Conservation (phyloP, 768 basidiomycete genomes). For the Coprinopsis sp. region DNA sequence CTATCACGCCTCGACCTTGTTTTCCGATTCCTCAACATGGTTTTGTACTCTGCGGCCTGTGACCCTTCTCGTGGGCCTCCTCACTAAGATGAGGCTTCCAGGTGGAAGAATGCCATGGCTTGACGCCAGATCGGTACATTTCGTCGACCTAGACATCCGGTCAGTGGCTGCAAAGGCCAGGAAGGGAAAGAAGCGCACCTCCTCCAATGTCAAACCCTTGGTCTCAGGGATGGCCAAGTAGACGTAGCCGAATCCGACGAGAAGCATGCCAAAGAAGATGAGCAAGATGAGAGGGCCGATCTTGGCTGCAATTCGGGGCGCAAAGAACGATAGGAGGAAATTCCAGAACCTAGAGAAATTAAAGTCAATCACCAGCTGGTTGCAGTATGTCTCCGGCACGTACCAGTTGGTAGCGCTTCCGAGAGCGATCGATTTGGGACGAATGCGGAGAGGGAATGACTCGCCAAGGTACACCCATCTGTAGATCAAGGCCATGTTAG, state of each 20-base stretch:
- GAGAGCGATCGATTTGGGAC: constrained; percentile 75
- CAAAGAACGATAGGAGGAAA: constrained; percentile 68
- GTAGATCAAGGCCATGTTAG: background rate
- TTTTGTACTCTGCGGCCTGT: too few species aligned
- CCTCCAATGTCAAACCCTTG: constrained; percentile 71
- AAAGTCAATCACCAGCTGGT: too few species aligned
- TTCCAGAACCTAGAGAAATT: constrained; percentile 76
- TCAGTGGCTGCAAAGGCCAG: background rate
- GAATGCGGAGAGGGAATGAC: constrained; percentile 76
- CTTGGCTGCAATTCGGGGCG: constrained; percentile 59
- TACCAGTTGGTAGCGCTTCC: constrained; percentile 50
- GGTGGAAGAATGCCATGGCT: constrained; percentile 57
- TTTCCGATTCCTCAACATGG: too few species aligned
- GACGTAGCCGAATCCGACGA: constrained; percentile 68
- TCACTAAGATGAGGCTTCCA: constrained; percentile 55
- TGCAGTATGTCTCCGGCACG: too few species aligned
- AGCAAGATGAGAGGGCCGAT: constrained; percentile 73
- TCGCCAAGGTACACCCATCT: constrained; percentile 72
- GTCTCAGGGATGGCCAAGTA: constrained; percentile 79
- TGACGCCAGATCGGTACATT: constrained; percentile 61
- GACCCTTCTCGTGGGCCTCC: constrained; percentile 30
- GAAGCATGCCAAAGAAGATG: constrained; percentile 72
- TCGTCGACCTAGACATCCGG: constrained; percentile 54
- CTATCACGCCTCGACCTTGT: too few species aligned
- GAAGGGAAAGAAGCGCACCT: constrained; percentile 33